Conservation (phyloP, 257 asterid species). For the Cinchona pubescens region DNA sequence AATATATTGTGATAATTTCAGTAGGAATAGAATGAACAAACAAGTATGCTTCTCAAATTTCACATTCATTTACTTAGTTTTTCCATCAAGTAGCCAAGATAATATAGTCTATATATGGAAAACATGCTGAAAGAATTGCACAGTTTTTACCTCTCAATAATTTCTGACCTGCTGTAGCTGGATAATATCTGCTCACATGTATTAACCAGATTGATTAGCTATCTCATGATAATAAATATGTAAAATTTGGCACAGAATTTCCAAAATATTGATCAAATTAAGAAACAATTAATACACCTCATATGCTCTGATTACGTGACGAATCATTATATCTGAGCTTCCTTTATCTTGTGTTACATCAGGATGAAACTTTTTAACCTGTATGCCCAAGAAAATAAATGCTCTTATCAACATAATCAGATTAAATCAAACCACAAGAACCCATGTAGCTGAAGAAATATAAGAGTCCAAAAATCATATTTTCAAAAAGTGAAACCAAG, state of each 20-base stretch:
- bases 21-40: too few species aligned
- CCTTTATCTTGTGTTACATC: conserved; percentile 53
- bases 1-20: too few species aligned
- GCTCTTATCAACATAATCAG: neutral
- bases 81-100: too few species aligned
- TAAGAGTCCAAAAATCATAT: neutral
- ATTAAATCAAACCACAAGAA: neutral
- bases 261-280: neutral
- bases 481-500: too few species aligned
- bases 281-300: conserved; percentile 48
- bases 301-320: conserved; percentile 81
- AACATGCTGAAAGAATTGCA: neutral
- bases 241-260: neutral
- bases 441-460: neutral
- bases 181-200: conserved; percentile 58
- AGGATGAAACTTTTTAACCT: conserved; percentile 89
- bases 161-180: conserved; percentile 63
- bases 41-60: too few species aligned
- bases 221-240: conserved; percentile 3
- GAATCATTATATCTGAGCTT: conserved; percentile 65
- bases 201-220: conserved; percentile 28
- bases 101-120: neutral
- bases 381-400: conserved; percentile 9
- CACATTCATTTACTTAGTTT: too few species aligned
- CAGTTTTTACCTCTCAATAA: conserved; percentile 65